phyloP scores from a whole-genome alignment of 2,329 filamentous ascomycete genomes.

The Karstenula rhodostoma region DNA sequence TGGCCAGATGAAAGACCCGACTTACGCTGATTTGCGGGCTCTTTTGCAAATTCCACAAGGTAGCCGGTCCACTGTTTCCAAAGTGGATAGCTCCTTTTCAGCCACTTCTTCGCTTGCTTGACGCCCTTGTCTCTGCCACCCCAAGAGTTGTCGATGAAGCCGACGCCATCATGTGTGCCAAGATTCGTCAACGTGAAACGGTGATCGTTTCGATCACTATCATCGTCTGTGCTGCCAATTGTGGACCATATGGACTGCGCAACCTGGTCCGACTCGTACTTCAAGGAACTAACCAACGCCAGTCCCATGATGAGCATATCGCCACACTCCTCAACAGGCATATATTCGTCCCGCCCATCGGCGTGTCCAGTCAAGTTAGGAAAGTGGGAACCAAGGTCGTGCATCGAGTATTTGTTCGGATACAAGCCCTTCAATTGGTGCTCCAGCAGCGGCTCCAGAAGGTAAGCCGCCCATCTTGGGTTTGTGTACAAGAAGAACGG shows the following conservation, averaged over 20 bases:
- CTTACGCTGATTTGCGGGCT: conserved; percentile 75
- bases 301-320: conserved; percentile 87
- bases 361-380: conserved; percentile 80
- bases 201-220: conserved; percentile 37
- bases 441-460: conserved; percentile 81
- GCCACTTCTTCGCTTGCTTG: conserved; percentile 69
- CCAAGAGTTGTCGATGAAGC: conserved; percentile 69
- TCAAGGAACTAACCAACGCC: conserved; percentile 77
- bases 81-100: conserved; percentile 73
- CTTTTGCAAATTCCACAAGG: conserved; percentile 76
- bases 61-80: conserved; percentile 83
- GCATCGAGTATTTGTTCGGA: conserved; percentile 82
- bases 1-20: not conserved
- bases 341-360: conserved; percentile 74
- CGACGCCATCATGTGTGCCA: conserved; percentile 60
- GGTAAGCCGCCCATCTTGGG: conserved; percentile 79
- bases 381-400: conserved; percentile 76
- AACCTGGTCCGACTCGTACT: conserved; percentile 65
- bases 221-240: conserved; percentile 43
- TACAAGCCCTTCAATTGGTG: conserved; percentile 85
- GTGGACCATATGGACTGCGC: conserved; percentile 68
- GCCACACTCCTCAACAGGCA: conserved; percentile 80
- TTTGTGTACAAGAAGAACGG: conserved; percentile 89
- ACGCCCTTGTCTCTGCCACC: conserved; percentile 62
- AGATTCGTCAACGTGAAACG: conserved; percentile 60